A percentile compares a stretch with the other conserved stretches of the same genome.
These are phyloP conservation scores for Xerocomellus chrysenteron DNA, from an alignment of 768 basidiomycete species.

Conservation along the genomic window DNA sequence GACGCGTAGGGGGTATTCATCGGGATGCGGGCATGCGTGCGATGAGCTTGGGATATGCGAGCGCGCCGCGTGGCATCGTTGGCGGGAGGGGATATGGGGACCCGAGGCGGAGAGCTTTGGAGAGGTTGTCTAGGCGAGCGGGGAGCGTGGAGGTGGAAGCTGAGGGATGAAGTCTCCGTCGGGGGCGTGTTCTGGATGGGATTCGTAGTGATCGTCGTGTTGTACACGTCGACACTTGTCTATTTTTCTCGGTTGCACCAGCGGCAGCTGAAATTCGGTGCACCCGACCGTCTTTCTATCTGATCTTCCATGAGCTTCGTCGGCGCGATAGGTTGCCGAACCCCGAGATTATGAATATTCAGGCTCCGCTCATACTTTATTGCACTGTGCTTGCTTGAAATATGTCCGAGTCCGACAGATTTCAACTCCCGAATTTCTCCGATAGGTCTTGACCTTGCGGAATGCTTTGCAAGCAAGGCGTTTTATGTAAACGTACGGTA, in stretches of 20 bases:
- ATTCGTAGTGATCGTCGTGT: background rate
- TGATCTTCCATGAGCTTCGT: background rate
- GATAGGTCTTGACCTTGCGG: too few species aligned
- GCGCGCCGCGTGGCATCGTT: constrained; percentile 1
- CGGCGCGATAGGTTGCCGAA: too few species aligned
- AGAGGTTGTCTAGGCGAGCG: constrained; percentile 14
- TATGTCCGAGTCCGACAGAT: too few species aligned
- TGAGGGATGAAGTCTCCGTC: constrained; percentile 1
- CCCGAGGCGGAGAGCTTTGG: constrained; percentile 26
- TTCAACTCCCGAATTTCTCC: too few species aligned
- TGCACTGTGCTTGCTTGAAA: too few species aligned
- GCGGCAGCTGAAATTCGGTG: background rate
- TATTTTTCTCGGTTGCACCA: background rate
- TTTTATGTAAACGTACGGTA: too few species aligned
- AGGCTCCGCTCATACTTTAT: too few species aligned
- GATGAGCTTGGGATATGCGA: constrained; percentile 28
- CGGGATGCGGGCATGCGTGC: constrained; percentile 25
- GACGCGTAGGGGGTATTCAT: background rate
- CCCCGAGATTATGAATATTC: too few species aligned
- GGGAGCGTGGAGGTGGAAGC: constrained; percentile 18
- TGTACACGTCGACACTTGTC: background rate
- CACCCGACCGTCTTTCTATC: background rate
- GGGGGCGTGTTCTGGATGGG: background rate
- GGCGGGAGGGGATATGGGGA: constrained; percentile 12
- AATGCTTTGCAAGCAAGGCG: too few species aligned